These are phyloP conservation scores for Tieghemostelium lacteum DNA, from an alignment of 78 protist genomes.

Conservation along the genomic window DNA sequence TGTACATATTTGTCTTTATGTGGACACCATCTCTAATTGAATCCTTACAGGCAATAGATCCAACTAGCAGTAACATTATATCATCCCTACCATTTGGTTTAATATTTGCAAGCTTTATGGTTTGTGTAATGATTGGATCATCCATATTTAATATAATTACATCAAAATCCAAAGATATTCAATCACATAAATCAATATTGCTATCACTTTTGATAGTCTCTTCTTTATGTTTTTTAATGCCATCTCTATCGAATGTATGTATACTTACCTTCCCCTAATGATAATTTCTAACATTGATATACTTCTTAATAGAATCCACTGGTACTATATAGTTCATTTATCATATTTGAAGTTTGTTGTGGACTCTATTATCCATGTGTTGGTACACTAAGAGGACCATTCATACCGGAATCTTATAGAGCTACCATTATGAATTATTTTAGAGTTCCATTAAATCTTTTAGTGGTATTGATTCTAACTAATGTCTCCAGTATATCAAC, in stretches of 20 bases:
- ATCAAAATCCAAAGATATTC: slow-evolving; percentile 10
- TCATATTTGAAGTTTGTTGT: slow-evolving; percentile 88
- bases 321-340: slow-evolving; percentile 65
- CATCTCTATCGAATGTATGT: slow-evolving; percentile 5
- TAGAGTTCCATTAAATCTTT: slow-evolving; percentile 93
- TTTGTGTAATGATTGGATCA: slow-evolving; percentile 92
- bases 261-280: not conserved
- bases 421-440: slow-evolving; percentile 90
- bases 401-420: slow-evolving; percentile 91
- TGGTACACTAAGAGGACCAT: slow-evolving; percentile 78
- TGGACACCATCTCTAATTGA: slow-evolving; percentile 94
- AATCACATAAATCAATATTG: not conserved
- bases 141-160: slow-evolving; percentile 18
- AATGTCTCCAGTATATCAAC: slow-evolving; percentile 25
- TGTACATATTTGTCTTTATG: slow-evolving; percentile 96
- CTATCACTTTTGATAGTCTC: slow-evolving; percentile 23
- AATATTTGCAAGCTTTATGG: slow-evolving; percentile 93
- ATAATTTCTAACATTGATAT: not conserved
- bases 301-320: slow-evolving; percentile 10
- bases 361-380: slow-evolving; percentile 93
- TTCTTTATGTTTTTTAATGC: slow-evolving; percentile 26
- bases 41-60: not conserved
- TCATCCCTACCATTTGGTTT: slow-evolving; percentile 83
- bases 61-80: not conserved
- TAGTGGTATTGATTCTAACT: slow-evolving; percentile 86